A percentile compares a stretch with the other conserved stretches of the same genome.
Evolutionary conservation across 2,329 filamentous ascomycete genomes (phyloP).

Genomic region (Apiospora malaysiana): DNA sequence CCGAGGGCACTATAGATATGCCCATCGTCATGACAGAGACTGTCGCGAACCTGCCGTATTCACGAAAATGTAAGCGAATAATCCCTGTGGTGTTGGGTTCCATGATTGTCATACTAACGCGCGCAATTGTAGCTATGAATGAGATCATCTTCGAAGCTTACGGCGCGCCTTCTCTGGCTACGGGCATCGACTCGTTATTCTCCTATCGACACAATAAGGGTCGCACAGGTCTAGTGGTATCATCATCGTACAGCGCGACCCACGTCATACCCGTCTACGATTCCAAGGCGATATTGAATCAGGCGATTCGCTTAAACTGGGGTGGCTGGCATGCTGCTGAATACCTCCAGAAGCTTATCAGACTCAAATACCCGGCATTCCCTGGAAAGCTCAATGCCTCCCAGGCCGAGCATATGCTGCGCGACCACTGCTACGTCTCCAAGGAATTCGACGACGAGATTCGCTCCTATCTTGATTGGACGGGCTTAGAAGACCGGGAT

Average conservation of each 20-base stretch:
- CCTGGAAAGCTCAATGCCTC: slow-evolving; percentile 83
- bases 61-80: slow-evolving; percentile 76
- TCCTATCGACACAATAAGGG: slow-evolving; percentile 94
- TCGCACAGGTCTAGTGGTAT: slow-evolving; percentile 84
- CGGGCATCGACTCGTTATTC: slow-evolving; percentile 96
- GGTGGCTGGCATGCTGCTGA: slow-evolving; percentile 89
- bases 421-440: slow-evolving; percentile 89
- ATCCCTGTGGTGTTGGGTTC: neutral
- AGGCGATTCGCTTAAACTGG: slow-evolving; percentile 93
- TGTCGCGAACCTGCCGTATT: slow-evolving; percentile 88
- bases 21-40: slow-evolving; percentile 96
- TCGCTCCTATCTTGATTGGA: slow-evolving; percentile 83
- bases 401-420: slow-evolving; percentile 86
- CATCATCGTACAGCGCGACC: slow-evolving; percentile 91
- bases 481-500: slow-evolving; percentile 86
- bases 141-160: slow-evolving; percentile 98
- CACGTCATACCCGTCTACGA: slow-evolving; percentile 94
- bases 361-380: slow-evolving; percentile 90
- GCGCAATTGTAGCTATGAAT: slow-evolving; percentile 75
- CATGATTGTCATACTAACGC: slow-evolving; percentile 19
- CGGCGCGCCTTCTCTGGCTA: slow-evolving; percentile 84
- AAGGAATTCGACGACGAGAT: slow-evolving; percentile 83
- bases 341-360: slow-evolving; percentile 87
- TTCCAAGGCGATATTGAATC: slow-evolving; percentile 80
- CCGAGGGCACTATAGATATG: slow-evolving; percentile 76